Base-by-base conservation (phyloP, 345 rosid species). In the Rhodomyrtus tomentosa region DNA sequence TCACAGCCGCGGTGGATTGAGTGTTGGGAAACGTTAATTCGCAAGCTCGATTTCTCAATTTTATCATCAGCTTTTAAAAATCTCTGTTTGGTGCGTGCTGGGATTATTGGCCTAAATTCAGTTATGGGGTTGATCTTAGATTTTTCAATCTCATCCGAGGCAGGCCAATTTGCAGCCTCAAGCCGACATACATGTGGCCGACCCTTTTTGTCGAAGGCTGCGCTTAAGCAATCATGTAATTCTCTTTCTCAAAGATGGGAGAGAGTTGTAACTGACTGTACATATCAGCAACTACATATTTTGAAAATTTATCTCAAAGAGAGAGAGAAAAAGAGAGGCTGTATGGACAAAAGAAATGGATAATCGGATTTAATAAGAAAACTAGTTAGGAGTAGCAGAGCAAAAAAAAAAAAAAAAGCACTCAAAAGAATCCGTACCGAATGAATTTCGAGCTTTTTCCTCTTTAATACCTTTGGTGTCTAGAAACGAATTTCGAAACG, bases 11-110 rank as follows among this genome's bases (percentile, higher is more conserved):
- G 24, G 42, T 7, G 40, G 74, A 20, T 50, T 1, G 22, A 5
- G 10, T 1, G 6, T 3, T 0, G 40, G 3, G 2, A 62, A 10
- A 0, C 6, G 7, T 32, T 7, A 5, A 3, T 10, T 32, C 1
- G 1, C 5, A 0, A 32, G 74, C 7, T 15, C 5, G 22, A 15
- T 18, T 16, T 32, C 42, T 62, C 40, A 4, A 62, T 7, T 32
- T 25, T 29, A 15, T 14, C 1, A 4, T 14, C 7, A 7, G 36
- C n/a, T 15, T 5, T 15, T 9, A 3, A 2, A 59, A 7, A 0
- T 2, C 1, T 15, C 12, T 7, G 40, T 6, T 15, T 3, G 0
- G 5, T 59, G 21, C 1, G 0, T 40, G n/a, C n/a, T n/a, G n/a
- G 1, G 29, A 59, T 1, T 5, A 7, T 9, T 0, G 1, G 5